Conservation (phyloP, 169 alveolate genomes). For the Plasmodium cynomolgi region DNA sequence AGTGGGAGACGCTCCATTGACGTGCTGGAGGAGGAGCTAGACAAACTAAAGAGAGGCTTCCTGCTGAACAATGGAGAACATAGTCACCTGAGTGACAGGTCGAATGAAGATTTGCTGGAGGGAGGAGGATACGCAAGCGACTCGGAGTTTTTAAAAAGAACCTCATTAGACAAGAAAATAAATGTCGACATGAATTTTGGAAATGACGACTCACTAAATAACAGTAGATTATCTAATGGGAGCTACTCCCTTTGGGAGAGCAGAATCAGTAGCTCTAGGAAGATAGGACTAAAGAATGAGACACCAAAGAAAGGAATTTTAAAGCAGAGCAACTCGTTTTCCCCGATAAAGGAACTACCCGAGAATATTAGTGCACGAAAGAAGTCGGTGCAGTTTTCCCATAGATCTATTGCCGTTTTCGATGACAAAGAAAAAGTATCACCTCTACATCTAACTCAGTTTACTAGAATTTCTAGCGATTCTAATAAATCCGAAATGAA, state of each 20-base stretch:
- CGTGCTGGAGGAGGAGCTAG: slow-evolving; percentile 10
- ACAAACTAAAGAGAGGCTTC: not conserved
- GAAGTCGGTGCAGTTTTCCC: slow-evolving; percentile 69
- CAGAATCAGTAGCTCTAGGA: slow-evolving; percentile 30
- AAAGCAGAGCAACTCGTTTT: slow-evolving; percentile 35
- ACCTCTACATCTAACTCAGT: slow-evolving; percentile 53
- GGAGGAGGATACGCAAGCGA: slow-evolving; percentile 58
- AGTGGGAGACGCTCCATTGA: slow-evolving; percentile 20
- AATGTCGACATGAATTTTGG: slow-evolving; percentile 37
- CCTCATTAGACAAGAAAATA: slow-evolving; percentile 1
- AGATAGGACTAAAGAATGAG: slow-evolving; percentile 34
- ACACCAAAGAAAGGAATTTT: slow-evolving; percentile 67
- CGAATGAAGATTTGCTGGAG: not conserved
- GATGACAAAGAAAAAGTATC: slow-evolving; percentile 65
- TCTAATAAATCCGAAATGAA: slow-evolving; percentile 36
- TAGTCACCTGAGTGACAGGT: not conserved
- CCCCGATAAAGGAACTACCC: slow-evolving; percentile 40
- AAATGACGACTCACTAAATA: slow-evolving; percentile 54
- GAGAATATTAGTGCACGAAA: slow-evolving; percentile 55
- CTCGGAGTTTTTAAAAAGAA: slow-evolving; percentile 36
- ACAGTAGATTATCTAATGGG: slow-evolving; percentile 26
- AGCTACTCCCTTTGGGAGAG: slow-evolving; percentile 33
- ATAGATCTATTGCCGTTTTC: slow-evolving; percentile 60
- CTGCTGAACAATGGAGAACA: not conserved
- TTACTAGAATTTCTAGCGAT: slow-evolving; percentile 73